A percentile compares a stretch with the other conserved stretches of the same genome.
These are phyloP conservation scores for Phytophthora sp. DNA, from an alignment of 352 stramenopile species.

Conservation along the genomic window DNA sequence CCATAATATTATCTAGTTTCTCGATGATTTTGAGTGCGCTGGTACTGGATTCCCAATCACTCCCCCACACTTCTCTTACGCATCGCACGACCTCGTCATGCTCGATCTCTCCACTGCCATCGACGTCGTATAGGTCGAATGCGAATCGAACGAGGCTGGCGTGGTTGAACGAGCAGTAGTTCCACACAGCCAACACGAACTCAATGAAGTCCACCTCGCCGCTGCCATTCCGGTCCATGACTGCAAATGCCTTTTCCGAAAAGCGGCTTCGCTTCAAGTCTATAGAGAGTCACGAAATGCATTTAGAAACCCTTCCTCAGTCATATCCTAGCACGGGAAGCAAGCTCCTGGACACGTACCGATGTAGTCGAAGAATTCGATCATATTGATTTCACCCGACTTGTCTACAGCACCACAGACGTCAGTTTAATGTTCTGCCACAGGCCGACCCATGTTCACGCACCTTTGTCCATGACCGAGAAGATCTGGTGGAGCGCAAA, in stretches of 20 bases:
- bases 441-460: neutral
- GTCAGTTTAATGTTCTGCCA: neutral
- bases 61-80: constrained; percentile 67
- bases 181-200: constrained; percentile 79
- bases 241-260: constrained; percentile 72
- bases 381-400: constrained; percentile 68
- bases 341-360: constrained; percentile 46
- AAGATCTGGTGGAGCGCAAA: constrained; percentile 63
- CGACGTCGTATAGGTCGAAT: constrained; percentile 78
- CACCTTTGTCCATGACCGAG: constrained; percentile 58
- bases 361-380: constrained; percentile 77
- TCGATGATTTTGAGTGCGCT: constrained; percentile 64
- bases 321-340: neutral
- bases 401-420: constrained; percentile 40
- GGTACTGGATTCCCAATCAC: constrained; percentile 53
- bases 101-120: constrained; percentile 76
- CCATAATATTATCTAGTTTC: constrained; percentile 62
- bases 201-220: constrained; percentile 78
- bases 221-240: constrained; percentile 75
- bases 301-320: neutral
- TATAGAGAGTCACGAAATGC: constrained; percentile 8
- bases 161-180: constrained; percentile 80
- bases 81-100: constrained; percentile 52
- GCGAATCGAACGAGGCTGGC: constrained; percentile 68
- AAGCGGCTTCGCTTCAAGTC: constrained; percentile 65